A percentile compares a stretch with the other conserved stretches of the same genome.
phyloP scores from a whole-genome alignment of 1,284 basidiomycete genomes.

The Paramarasmius palmivorus region DNA sequence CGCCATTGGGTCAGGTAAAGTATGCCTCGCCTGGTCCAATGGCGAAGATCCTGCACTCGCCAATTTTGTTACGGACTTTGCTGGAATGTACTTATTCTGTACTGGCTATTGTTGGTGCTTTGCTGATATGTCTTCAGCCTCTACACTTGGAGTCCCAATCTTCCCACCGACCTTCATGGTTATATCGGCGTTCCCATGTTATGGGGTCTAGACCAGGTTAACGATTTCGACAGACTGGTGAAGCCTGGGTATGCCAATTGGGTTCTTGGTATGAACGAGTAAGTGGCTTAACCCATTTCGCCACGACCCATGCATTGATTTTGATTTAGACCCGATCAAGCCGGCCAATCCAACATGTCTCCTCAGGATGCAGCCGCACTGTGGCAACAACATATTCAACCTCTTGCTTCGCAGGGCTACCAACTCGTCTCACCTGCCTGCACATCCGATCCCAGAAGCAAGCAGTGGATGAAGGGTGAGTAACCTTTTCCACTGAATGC shows the following conservation, averaged over 20 bases:
- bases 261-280: constrained; percentile 75
- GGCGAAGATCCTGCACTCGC: constrained; percentile 45
- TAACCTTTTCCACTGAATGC: no score
- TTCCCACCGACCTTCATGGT: constrained; percentile 42
- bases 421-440: constrained; percentile 64
- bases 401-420: constrained; percentile 58
- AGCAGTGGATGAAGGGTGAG: constrained; percentile 58
- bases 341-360: constrained; percentile 59
- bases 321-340: constrained; percentile 40
- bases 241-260: constrained; percentile 49
- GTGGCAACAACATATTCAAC: constrained; percentile 66
- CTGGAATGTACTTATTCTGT: constrained; percentile 42
- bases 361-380: constrained; percentile 48
- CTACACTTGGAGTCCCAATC: constrained; percentile 58
- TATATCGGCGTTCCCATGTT: constrained; percentile 65
- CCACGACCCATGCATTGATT: constrained; percentile 5
- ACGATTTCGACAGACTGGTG: constrained; percentile 44
- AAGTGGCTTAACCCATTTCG: constrained; percentile 25
- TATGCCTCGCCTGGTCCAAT: constrained; percentile 67
- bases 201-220: constrained; percentile 57
- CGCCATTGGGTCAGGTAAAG: constrained; percentile 40
- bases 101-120: not conserved
- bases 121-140: constrained; percentile 35
- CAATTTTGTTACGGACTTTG: constrained; percentile 45
- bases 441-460: constrained; percentile 60